Evolutionary conservation across 345 rosid genomes (phyloP).

Genomic region (Pistacia integerrima): DNA sequence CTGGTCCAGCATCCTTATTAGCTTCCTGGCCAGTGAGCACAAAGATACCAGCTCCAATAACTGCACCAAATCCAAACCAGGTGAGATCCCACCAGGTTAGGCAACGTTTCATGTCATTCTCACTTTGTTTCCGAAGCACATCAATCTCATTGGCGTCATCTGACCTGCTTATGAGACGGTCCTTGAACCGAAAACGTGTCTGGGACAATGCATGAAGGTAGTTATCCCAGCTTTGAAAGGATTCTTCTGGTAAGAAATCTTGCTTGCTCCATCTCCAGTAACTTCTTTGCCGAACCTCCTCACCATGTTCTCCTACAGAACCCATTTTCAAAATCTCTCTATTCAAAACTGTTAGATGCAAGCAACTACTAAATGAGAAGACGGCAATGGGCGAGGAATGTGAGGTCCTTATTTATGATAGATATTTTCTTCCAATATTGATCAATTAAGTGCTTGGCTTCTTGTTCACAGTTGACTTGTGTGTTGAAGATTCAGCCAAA

Average conservation of each 20-base stretch:
- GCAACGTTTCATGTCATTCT: conserved; percentile 58
- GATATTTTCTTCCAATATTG: not conserved
- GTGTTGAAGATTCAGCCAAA: conserved; percentile 10
- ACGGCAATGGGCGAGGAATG: no score
- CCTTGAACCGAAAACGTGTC: conserved; percentile 41
- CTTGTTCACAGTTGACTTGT: not conserved
- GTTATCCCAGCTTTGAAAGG: conserved; percentile 50
- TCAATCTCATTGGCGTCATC: conserved; percentile 42
- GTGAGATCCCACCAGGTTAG: conserved; percentile 65
- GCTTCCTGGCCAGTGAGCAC: conserved; percentile 59
- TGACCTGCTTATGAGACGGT: conserved; percentile 44
- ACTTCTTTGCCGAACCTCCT: conserved; percentile 25
- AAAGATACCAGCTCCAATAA: conserved; percentile 63
- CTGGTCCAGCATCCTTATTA: conserved; percentile 48
- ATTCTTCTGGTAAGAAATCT: conserved; percentile 66
- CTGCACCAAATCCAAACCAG: conserved; percentile 59
- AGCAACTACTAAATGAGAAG: not conserved
- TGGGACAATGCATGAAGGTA: conserved; percentile 44
- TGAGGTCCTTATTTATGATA: not conserved
- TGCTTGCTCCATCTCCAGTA: conserved; percentile 63
- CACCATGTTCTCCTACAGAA: conserved; percentile 19
- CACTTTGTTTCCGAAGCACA: conserved; percentile 43
- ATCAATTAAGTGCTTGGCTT: not conserved
- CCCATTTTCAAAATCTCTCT: not conserved
- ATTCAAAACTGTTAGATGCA: not conserved